Evolutionary conservation across 768 basidiomycete species (phyloP), one percentile per base, ranked within the genome.

Genomic region (Cantharellus anzutake): DNA sequence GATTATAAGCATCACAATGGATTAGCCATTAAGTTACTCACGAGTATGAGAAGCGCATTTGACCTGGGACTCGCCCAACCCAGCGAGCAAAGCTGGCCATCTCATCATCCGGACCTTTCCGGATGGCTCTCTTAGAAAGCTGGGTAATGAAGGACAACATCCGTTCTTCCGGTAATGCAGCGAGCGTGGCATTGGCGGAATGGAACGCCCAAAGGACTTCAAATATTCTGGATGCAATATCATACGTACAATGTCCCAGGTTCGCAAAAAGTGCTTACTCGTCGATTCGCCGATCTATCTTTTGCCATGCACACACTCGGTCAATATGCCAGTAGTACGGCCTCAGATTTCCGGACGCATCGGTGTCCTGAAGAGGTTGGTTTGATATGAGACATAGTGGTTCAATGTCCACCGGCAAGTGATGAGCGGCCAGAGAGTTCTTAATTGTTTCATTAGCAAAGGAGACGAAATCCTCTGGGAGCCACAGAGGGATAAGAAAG

Each of bases 121-220:
- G 56, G 40, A 57, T 57, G 5, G 56, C 56, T 14, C 56, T 37
- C 40, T 42, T 39, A 5, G 56, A 57, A 5, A 57, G 14, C 35
- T 57, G 35, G 14, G 56, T 57, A 7, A 40, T 35, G 37, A 57
- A 41, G 16, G 7, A 40, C 14, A 7, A 5, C 16, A 41, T 37
- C 14, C 56, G 35, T 16, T 42, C 41, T 14, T 40, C 56, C 5
- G 16, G 14, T 38, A 7, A 16, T 7, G 37, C 40, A 40, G 5
- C 14, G 16, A 57, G 35, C 7, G 14, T 16, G 14, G 35, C 56
- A 38, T 57, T 57, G 11, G 56, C 56, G 41, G 38, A 5, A 11
- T 41, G 34, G 56, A 57, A 57, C 7, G 56, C 35, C 56, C 56
- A 57, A 42, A 57, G 56, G 38, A 57, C 40, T 41, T 57, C 56